Conservation (phyloP, 805 yeast genomes). For the Zygotorulaspora sp. region DNA sequence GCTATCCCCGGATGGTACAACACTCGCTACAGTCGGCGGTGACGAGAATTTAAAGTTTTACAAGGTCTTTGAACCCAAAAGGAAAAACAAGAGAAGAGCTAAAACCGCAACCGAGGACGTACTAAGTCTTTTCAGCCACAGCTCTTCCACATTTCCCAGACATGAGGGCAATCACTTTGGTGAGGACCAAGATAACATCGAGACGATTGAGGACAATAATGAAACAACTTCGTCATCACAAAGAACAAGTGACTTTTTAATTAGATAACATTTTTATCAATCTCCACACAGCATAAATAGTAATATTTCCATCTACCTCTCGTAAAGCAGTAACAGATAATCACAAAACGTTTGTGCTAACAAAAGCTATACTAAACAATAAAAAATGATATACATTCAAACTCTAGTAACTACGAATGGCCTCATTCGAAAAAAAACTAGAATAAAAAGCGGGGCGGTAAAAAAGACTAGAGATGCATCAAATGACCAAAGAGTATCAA, state of each 20-base stretch:
- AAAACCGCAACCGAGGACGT: conserved; percentile 26
- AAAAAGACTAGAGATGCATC: conserved; percentile 30
- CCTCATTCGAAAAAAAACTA: conserved; percentile 25
- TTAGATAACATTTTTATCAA: conserved; percentile 16
- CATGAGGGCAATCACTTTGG: conserved; percentile 10
- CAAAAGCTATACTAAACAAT: too few species aligned
- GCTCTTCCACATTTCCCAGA: conserved; percentile 8
- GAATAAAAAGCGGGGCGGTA: conserved; percentile 19
- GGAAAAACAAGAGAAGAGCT: conserved; percentile 36
- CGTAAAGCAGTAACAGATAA: too few species aligned
- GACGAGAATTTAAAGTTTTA: conserved; percentile 95
- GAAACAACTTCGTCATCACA: conserved; percentile 15
- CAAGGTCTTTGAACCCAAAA: conserved; percentile 70
- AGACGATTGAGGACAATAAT: conserved; percentile 13
- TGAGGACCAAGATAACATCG: conserved; percentile 7
- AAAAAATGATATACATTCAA: too few species aligned
- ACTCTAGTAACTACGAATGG: conserved; percentile 19
- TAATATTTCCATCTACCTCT: too few species aligned
- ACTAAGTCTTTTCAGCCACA: conserved; percentile 12
- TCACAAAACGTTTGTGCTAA: too few species aligned
- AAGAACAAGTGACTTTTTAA: conserved; percentile 25
- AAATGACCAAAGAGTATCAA: conserved; percentile 19
- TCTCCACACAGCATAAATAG: too few species aligned
- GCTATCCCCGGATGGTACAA: conserved; percentile 83
- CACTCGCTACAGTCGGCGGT: conserved; percentile 91